Evolutionary conservation across 2,329 filamentous ascomycete genomes (phyloP).

Genomic region (Penicillium sp.): DNA sequence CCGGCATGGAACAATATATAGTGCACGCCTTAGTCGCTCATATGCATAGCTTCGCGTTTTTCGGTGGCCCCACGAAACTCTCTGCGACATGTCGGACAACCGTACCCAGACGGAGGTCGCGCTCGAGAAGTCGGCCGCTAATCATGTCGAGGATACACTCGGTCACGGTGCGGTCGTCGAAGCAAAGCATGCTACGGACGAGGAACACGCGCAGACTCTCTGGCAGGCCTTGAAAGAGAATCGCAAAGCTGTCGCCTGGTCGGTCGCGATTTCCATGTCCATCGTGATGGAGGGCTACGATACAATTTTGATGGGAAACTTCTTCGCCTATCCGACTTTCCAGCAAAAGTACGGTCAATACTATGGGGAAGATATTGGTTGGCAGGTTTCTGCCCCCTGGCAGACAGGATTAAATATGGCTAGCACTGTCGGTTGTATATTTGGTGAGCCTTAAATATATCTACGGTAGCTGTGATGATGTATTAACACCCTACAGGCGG

Average conservation of each 20-base stretch:
- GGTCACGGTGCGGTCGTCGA: conserved; percentile 28
- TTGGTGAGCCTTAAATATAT: conserved; percentile 13
- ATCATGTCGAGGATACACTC: conserved; percentile 32
- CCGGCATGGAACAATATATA: conserved; percentile 13
- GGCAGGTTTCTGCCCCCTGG: conserved; percentile 60
- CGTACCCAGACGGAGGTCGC: conserved; percentile 19
- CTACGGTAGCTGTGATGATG: not conserved
- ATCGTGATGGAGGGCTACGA: conserved; percentile 61
- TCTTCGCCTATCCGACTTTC: conserved; percentile 54
- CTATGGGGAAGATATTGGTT: conserved; percentile 15
- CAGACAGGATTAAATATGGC: conserved; percentile 61
- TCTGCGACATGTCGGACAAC: conserved; percentile 12
- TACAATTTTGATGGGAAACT: conserved; percentile 53
- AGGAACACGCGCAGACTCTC: conserved; percentile 24
- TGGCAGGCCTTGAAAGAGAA: conserved; percentile 25
- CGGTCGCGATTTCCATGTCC: conserved; percentile 48
- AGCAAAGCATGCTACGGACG: conserved; percentile 26
- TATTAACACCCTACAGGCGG: conserved; percentile 22
- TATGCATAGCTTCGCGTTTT: not conserved
- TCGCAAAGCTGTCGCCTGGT: conserved; percentile 38
- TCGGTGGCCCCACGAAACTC: not conserved
- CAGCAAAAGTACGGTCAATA: conserved; percentile 41
- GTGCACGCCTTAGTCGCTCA: not conserved
- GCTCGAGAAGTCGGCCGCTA: conserved; percentile 29
- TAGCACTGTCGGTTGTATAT: conserved; percentile 27